Conservation (phyloP, 108 stramenopile species). For the Cylindrotheca closterium region DNA sequence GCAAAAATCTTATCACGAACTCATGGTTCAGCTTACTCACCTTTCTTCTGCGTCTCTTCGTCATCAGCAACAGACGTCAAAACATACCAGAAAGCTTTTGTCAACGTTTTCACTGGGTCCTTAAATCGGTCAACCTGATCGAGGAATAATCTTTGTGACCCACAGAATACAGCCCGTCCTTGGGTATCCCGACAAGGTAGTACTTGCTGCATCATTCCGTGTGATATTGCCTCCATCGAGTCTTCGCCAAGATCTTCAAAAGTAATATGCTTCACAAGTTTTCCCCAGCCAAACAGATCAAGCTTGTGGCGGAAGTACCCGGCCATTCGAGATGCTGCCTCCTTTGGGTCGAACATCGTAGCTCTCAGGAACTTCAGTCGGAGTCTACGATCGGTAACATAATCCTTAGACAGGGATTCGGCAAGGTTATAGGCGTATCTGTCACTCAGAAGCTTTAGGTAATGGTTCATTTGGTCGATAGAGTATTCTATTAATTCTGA, state of each 20-base stretch:
- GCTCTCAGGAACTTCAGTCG: constrained; percentile 39
- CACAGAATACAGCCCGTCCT: background rate
- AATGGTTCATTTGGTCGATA: background rate
- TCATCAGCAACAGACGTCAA: constrained; percentile 10
- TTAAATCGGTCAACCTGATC: background rate
- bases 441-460: background rate
- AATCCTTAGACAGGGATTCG: constrained; percentile 3
- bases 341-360: constrained; percentile 21
- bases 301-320: constrained; percentile 26
- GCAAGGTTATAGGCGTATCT: constrained; percentile 20
- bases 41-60: constrained; percentile 21
- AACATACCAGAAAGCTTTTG: constrained; percentile 1
- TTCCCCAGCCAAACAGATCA: constrained; percentile 27
- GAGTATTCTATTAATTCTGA: background rate
- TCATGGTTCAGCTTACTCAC: too few relatives aligned
- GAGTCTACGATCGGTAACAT: constrained; percentile 27
- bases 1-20: too few relatives aligned
- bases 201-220: background rate
- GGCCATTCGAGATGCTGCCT: constrained; percentile 25
- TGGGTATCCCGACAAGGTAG: background rate
- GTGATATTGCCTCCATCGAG: background rate
- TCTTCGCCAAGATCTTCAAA: constrained; percentile 8
- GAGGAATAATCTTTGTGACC: background rate
- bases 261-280: background rate
- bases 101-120: background rate